phyloP scores from a whole-genome alignment of 768 basidiomycete species.

The Mycena filopes region DNA sequence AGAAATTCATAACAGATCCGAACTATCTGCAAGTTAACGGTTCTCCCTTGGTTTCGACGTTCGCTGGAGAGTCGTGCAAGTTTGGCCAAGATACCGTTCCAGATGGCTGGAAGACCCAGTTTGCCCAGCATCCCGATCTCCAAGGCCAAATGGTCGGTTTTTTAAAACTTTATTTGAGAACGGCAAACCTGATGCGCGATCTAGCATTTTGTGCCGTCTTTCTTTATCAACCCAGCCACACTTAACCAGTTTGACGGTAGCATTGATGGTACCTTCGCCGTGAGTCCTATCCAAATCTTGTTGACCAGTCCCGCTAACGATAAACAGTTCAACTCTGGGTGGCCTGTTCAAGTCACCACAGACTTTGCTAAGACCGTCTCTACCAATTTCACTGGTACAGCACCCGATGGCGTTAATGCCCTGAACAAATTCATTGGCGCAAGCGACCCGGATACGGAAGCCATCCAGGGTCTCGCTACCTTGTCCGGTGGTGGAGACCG shows the following conservation, averaged over 20 bases:
- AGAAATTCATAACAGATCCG: slow-evolving; percentile 62
- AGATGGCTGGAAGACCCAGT: slow-evolving; percentile 69
- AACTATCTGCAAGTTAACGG: slow-evolving; percentile 63
- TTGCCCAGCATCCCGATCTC: slow-evolving; percentile 56
- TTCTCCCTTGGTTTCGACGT: slow-evolving; percentile 73
- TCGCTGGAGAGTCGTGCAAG: slow-evolving; percentile 73
- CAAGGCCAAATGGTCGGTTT: slow-evolving; percentile 50
- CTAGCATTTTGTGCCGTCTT: slow-evolving; percentile 71
- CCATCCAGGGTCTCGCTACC: slow-evolving; percentile 56
- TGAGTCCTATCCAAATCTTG: slow-evolving; percentile 44
- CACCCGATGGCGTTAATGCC: slow-evolving; percentile 37
- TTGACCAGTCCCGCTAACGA: slow-evolving; percentile 30
- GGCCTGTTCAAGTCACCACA: slow-evolving; percentile 73
- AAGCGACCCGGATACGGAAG: slow-evolving; percentile 63
- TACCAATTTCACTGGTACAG: slow-evolving; percentile 25
- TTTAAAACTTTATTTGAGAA: neutral
- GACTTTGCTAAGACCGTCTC: slow-evolving; percentile 47
- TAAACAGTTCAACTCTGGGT: slow-evolving; percentile 80
- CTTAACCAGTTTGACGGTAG: slow-evolving; percentile 58
- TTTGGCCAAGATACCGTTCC: slow-evolving; percentile 67
- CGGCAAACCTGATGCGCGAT: neutral
- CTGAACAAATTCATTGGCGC: slow-evolving; percentile 56
- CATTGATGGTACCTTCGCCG: slow-evolving; percentile 71
- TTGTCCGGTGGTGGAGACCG: slow-evolving; percentile 37
- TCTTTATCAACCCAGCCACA: slow-evolving; percentile 67